A percentile compares a stretch with the other conserved stretches of the same genome.
phyloP scores from a whole-genome alignment of 768 basidiomycete genomes.

The Suillus decipiens region DNA sequence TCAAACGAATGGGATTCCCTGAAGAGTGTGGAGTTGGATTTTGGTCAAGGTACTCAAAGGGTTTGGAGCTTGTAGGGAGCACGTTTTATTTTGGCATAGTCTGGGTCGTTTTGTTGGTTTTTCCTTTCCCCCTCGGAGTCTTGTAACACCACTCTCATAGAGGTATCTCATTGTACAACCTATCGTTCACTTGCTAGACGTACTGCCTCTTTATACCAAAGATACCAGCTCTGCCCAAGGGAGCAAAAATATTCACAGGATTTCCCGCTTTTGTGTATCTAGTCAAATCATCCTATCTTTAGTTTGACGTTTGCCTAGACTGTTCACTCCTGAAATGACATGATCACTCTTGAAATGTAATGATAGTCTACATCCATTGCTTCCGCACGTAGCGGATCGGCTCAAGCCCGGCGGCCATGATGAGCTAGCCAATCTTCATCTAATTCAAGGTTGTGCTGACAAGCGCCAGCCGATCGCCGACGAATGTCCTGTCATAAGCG shows the following conservation, averaged over 20 bases:
- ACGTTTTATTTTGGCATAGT: background rate
- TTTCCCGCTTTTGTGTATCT: background rate
- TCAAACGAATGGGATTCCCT: conserved; percentile 22
- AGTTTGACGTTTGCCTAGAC: background rate
- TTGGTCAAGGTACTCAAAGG: conserved; percentile 20
- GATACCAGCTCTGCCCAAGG: conserved; percentile 4
- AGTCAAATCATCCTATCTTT: background rate
- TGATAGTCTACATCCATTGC: background rate
- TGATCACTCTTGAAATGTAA: background rate
- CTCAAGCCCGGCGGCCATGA: background rate
- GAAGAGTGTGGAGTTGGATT: conserved; percentile 19
- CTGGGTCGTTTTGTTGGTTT: background rate
- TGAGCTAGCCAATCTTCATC: background rate
- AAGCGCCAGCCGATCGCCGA: background rate
- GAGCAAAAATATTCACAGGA: background rate
- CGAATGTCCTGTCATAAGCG: background rate
- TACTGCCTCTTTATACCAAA: background rate
- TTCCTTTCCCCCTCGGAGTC: background rate
- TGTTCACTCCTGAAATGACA: background rate
- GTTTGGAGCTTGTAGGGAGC: conserved; percentile 24
- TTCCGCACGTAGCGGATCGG: conserved; percentile 1
- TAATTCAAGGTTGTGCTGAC: background rate
- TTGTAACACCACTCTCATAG: background rate
- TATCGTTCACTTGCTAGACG: conserved; percentile 5
- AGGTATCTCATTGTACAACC: conserved; percentile 6